A percentile compares a stretch with the other conserved stretches of the same genome.
Conservation (phyloP, 169 alveolate species). For the Amoebophrya sp. region DNA sequence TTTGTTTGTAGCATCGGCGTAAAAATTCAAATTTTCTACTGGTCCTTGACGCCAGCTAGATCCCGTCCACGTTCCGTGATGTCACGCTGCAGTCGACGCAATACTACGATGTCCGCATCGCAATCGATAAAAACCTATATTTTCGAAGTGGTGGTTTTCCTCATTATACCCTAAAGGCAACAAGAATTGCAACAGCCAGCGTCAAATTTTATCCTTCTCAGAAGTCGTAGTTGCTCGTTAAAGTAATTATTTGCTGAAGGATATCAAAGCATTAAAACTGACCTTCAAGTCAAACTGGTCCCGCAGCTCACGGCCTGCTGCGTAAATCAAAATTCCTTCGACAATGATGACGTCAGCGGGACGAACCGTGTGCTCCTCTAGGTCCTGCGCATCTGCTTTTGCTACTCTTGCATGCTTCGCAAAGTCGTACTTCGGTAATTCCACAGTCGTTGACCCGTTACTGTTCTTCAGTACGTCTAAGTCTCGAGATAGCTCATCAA, state of each 20-base stretch:
- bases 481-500: constrained; percentile 53
- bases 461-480: constrained; percentile 49
- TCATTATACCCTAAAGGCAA: too few species aligned
- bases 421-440: constrained; percentile 63
- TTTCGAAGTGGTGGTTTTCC: too few species aligned
- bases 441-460: constrained; percentile 46
- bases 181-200: too few species aligned
- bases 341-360: constrained; percentile 62
- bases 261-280: too few species aligned
- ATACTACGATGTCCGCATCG: constrained; percentile 65
- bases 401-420: constrained; percentile 49
- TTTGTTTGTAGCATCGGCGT: too few species aligned
- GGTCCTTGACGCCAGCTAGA: neutral
- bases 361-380: constrained; percentile 26
- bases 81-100: constrained; percentile 57
- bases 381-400: neutral
- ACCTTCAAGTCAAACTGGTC: constrained; percentile 62
- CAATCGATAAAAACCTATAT: constrained; percentile 66
- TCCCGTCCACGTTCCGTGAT: neutral
- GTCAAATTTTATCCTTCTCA: too few species aligned
- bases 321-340: constrained; percentile 68
- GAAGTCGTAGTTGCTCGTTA: too few species aligned
- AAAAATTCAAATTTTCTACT: too few species aligned
- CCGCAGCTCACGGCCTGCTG: constrained; percentile 35
- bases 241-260: too few species aligned